A percentile compares a stretch with the other conserved stretches of the same genome.
phyloP scores from a whole-genome alignment of 73 alveolate genomes.

The Strombidium stylifer region DNA sequence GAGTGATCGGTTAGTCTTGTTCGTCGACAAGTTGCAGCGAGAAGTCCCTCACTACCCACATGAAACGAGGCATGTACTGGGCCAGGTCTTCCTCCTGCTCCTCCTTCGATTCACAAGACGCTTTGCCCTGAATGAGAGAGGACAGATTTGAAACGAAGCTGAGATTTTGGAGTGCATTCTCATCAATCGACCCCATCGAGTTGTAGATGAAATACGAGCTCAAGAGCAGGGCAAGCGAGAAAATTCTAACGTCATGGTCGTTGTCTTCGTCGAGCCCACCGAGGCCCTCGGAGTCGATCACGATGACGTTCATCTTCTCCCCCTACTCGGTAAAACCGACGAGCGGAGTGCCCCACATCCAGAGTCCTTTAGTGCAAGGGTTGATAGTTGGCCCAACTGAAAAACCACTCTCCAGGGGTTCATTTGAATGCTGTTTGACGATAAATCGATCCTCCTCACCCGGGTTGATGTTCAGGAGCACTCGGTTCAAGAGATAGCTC shows the following conservation, averaged over 20 bases:
- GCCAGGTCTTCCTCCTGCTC: constrained; percentile 92
- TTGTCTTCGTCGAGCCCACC: constrained; percentile 95
- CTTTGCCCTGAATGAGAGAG: constrained; percentile 78
- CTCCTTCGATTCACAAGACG: constrained; percentile 59
- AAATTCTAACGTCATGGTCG: constrained; percentile 92
- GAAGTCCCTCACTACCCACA: constrained; percentile 99
- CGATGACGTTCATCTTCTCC: constrained; percentile 72
- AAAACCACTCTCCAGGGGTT: constrained; percentile 49
- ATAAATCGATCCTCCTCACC: no score
- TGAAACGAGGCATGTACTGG: constrained; percentile 90
- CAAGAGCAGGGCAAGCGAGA: constrained; percentile 83
- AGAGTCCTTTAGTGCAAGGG: constrained; percentile 94
- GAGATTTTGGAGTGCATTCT: constrained; percentile 85
- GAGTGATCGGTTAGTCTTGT: constrained; percentile 82
- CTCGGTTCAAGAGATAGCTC: constrained; percentile 89
- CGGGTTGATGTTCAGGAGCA: constrained; percentile 86
- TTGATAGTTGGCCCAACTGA: constrained; percentile 63
- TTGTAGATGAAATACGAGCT: constrained; percentile 88
- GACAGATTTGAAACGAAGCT: constrained; percentile 87
- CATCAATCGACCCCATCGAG: constrained; percentile 95
- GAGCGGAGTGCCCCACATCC: constrained; percentile 95
- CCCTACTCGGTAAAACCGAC: constrained; percentile 83
- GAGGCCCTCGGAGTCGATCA: constrained; percentile 91
- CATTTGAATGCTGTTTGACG: no score
- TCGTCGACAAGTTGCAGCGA: constrained; percentile 85